Evolutionary conservation across 2,329 filamentous ascomycete genomes (phyloP).

Genomic region (Aspergillus clavatus): DNA sequence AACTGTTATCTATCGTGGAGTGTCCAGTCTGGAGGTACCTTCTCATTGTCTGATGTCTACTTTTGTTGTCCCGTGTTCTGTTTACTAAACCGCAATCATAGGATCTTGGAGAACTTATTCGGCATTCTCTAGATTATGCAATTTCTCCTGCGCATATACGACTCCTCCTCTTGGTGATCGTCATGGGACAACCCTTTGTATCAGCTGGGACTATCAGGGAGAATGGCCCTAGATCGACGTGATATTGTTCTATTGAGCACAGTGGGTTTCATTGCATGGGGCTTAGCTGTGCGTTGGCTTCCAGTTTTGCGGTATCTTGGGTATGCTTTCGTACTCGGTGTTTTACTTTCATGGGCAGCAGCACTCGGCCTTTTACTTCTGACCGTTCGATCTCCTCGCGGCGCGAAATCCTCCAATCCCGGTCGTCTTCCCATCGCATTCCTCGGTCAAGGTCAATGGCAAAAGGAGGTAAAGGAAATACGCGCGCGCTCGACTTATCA

Average conservation of each 20-base stretch:
- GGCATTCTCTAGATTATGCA: background rate
- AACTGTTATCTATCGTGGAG: background rate
- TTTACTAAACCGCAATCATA: background rate
- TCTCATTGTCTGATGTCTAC: background rate
- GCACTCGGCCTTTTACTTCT: constrained; percentile 58
- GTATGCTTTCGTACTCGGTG: constrained; percentile 74
- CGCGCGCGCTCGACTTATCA: constrained; percentile 63
- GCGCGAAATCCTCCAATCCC: constrained; percentile 40
- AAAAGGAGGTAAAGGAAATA: constrained; percentile 62
- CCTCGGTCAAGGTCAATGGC: constrained; percentile 61
- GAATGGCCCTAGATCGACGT: constrained; percentile 45
- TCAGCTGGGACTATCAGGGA: constrained; percentile 26
- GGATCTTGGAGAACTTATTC: background rate
- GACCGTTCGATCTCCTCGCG: constrained; percentile 44
- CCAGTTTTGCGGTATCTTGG: constrained; percentile 78
- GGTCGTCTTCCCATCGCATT: constrained; percentile 52
- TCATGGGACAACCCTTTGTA: constrained; percentile 42
- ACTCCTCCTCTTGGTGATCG: constrained; percentile 17
- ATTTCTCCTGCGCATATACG: constrained; percentile 4
- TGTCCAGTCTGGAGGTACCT: background rate
- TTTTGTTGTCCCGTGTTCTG: background rate
- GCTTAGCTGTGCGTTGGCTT: constrained; percentile 75
- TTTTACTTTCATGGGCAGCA: constrained; percentile 50
- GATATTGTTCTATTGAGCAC: constrained; percentile 41
- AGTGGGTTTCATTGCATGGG: constrained; percentile 70